Conservation (phyloP, 768 basidiomycete species). For the Suillus discolor region DNA sequence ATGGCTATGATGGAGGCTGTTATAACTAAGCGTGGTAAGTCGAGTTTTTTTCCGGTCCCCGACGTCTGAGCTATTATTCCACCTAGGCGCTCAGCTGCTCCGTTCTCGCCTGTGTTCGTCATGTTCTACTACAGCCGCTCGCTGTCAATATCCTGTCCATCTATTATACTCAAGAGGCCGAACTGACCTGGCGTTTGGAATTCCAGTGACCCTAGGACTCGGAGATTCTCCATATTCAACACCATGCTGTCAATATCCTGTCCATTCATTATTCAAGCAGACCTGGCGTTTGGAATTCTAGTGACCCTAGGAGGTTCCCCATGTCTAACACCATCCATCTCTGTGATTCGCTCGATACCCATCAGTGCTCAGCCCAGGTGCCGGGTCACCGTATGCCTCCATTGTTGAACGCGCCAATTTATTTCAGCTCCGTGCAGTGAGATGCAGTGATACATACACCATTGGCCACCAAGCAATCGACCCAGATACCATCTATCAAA, state of each 20-base stretch:
- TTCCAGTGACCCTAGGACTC: slow-evolving; percentile 61
- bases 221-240: slow-evolving; percentile 81
- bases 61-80: slow-evolving; percentile 89
- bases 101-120: slow-evolving; percentile 80
- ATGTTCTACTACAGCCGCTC: slow-evolving; percentile 23
- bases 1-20: background rate
- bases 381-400: too few species aligned
- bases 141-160: slow-evolving; percentile 44
- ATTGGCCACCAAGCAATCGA: too few species aligned
- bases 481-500: background rate
- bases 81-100: slow-evolving; percentile 71
- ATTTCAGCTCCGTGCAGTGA: background rate
- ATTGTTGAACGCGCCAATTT: background rate
- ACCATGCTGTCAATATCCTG: slow-evolving; percentile 49
- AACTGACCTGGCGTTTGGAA: background rate
- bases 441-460: background rate
- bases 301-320: slow-evolving; percentile 75
- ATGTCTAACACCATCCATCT: slow-evolving; percentile 79
- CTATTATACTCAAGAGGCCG: background rate
- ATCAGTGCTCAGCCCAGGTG: too few species aligned
- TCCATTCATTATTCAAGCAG: slow-evolving; percentile 31
- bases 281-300: slow-evolving; percentile 27
- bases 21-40: background rate
- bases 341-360: slow-evolving; percentile 27
- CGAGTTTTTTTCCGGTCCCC: slow-evolving; percentile 46